These are phyloP conservation scores for Spinacia oleracea DNA, from an alignment of 179 eudicot species.

Conservation along the genomic window DNA sequence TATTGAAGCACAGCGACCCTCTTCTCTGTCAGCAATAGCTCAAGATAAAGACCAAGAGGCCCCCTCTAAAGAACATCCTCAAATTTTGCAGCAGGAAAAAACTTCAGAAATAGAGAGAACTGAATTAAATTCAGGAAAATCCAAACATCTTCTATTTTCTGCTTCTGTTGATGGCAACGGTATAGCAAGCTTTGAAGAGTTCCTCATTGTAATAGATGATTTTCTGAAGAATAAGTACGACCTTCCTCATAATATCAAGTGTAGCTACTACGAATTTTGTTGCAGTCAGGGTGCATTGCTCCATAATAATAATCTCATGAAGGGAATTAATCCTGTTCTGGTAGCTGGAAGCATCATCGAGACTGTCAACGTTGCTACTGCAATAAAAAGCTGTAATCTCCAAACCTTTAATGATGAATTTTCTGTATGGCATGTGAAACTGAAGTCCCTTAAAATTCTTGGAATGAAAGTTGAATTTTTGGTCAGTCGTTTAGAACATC, in stretches of 20 bases:
- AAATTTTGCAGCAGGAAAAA: constrained; percentile 3
- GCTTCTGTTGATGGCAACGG: neutral
- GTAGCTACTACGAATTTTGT: constrained; percentile 56
- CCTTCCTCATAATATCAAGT: constrained; percentile 43
- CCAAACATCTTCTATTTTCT: neutral
- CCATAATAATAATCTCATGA: constrained; percentile 41
- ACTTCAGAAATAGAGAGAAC: neutral
- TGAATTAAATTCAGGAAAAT: constrained; percentile 11
- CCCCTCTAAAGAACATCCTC: constrained; percentile 4
- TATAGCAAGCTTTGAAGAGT: constrained; percentile 41
- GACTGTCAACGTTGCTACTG: constrained; percentile 43
- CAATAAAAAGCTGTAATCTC: constrained; percentile 42
- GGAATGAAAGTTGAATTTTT: constrained; percentile 63
- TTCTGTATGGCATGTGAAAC: constrained; percentile 43
- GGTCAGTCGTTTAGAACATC: constrained; percentile 31
- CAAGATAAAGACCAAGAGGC: constrained; percentile 21
- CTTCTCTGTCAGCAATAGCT: constrained; percentile 29
- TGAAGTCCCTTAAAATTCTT: constrained; percentile 48
- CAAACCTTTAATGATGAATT: constrained; percentile 38
- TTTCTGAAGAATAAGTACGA: constrained; percentile 45
- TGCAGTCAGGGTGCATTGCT: constrained; percentile 44
- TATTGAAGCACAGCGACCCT: constrained; percentile 25
- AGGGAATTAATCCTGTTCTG: constrained; percentile 40
- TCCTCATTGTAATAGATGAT: constrained; percentile 47
- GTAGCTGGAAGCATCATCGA: constrained; percentile 53